Evolutionary conservation across 306 rosid genomes (phyloP).

Genomic region (Cicer cuneatum): DNA sequence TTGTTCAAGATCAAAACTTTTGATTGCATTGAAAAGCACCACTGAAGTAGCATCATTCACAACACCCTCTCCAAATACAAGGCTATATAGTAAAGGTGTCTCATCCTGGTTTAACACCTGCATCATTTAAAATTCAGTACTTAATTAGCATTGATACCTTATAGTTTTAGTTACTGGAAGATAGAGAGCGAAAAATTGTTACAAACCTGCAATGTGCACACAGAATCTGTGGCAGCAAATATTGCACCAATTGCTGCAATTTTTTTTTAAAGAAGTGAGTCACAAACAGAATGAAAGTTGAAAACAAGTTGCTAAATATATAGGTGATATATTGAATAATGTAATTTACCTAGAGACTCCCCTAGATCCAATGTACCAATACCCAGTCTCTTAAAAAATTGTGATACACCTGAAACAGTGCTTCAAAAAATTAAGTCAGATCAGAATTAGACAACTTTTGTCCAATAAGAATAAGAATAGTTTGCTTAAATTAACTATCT

Average conservation of each 20-base stretch:
- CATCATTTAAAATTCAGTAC: conserved; percentile 47
- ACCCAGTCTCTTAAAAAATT: conserved; percentile 72
- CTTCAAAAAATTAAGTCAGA: conserved; percentile 52
- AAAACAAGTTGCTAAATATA: conserved; percentile 21
- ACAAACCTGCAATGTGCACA: conserved; percentile 95
- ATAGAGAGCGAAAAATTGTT: conserved; percentile 31
- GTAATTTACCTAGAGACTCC: conserved; percentile 68
- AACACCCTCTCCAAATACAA: conserved; percentile 98
- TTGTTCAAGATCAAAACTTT: conserved; percentile 80
- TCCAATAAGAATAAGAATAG: background rate
- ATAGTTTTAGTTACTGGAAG: conserved; percentile 28
- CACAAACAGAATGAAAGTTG: conserved; percentile 32
- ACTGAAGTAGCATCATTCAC: conserved; percentile 98
- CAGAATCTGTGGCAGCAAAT: conserved; percentile 99
- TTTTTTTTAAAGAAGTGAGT: conserved; percentile 29
- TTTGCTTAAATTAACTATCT: background rate
- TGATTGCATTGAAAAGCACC: conserved; percentile 95
- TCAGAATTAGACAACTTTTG: conserved; percentile 11
- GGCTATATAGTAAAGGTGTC: conserved; percentile 96
- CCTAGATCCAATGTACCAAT: conserved; percentile 72
- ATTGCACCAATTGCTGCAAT: conserved; percentile 92
- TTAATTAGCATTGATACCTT: conserved; percentile 22
- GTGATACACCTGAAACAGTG: conserved; percentile 69
- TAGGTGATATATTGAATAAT: conserved; percentile 30
- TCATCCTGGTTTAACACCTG: conserved; percentile 96